Evolutionary conservation across 176 grass and related monocot genomes (phyloP).

Genomic region (Alopecurus myosuroides): DNA sequence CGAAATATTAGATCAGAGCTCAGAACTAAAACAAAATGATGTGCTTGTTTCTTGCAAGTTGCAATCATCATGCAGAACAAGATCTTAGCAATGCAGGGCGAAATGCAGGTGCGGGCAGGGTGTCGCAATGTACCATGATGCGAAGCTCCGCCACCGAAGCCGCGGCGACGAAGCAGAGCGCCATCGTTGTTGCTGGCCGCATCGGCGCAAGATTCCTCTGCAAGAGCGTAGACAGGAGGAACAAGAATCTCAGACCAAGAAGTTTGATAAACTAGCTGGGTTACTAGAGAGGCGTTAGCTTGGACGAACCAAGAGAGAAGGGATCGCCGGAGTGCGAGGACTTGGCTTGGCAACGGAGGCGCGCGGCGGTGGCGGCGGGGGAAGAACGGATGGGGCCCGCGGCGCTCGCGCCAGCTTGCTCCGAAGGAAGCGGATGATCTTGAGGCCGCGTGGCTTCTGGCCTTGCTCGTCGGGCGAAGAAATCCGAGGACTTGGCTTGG

Average conservation of each 20-base stretch:
- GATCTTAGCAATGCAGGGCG: background rate
- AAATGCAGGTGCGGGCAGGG: background rate
- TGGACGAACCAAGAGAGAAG: background rate
- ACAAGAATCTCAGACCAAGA: background rate
- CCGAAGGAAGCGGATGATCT: no score
- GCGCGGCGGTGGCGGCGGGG: background rate
- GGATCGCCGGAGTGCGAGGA: background rate
- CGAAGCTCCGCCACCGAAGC: slow-evolving; percentile 3
- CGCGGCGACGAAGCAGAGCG: slow-evolving; percentile 1
- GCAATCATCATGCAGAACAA: background rate
- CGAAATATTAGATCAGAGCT: background rate
- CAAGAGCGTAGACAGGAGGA: background rate
- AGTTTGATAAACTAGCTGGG: no score
- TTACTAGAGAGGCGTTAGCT: background rate
- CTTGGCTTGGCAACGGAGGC: background rate
- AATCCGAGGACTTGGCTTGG: no score
- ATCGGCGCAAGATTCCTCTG: background rate
- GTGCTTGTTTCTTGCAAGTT: background rate
- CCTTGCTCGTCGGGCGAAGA: no score
- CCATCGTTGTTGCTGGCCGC: background rate
- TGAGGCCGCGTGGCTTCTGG: no score
- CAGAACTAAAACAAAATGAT: background rate
- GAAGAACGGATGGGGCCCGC: background rate
- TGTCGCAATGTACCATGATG: background rate
- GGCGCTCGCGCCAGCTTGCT: background rate